phyloP scores from a whole-genome alignment of 2,329 filamentous ascomycete species.

The Neonectria faginata region DNA sequence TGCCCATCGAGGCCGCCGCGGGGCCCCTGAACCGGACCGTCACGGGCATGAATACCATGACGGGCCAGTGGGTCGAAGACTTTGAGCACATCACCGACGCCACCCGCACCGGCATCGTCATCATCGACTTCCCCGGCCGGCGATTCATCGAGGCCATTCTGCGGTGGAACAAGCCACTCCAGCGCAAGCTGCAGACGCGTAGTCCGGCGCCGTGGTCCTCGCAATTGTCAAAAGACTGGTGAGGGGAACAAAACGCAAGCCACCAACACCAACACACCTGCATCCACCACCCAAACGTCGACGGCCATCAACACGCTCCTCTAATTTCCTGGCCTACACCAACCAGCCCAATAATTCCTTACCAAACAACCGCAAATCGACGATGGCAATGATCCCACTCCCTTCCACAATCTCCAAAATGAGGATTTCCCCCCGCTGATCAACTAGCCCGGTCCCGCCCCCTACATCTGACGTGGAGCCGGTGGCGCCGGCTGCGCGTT shows the following conservation, averaged over 20 bases:
- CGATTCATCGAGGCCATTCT: constrained; percentile 57
- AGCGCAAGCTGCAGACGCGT: constrained; percentile 16
- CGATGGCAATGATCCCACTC: constrained; percentile 16
- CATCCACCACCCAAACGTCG: not conserved
- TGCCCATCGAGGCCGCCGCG: constrained; percentile 63
- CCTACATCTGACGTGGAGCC: constrained; percentile 44
- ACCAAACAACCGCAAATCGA: constrained; percentile 28
- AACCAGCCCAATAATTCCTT: not conserved
- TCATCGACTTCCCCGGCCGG: constrained; percentile 62
- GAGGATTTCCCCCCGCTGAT: constrained; percentile 22
- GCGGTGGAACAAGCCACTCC: constrained; percentile 52
- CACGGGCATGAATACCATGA: constrained; percentile 63
- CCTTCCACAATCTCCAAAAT: constrained; percentile 4
- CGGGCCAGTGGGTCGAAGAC: constrained; percentile 57
- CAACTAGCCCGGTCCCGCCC: constrained; percentile 18
- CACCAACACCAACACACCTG: not conserved
- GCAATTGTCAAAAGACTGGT: constrained; percentile 11
- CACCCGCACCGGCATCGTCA: constrained; percentile 58
- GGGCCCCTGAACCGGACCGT: constrained; percentile 57
- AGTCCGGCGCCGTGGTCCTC: constrained; percentile 6
- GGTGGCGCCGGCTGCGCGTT: constrained; percentile 42
- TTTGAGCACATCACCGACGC: constrained; percentile 42
- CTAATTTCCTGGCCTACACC: not conserved
- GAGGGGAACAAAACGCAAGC: not conserved
- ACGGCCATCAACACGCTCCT: not conserved